Evolutionary conservation across 31 red algal genomes (phyloP).

Genomic region (Bonnemaisonia californica): DNA sequence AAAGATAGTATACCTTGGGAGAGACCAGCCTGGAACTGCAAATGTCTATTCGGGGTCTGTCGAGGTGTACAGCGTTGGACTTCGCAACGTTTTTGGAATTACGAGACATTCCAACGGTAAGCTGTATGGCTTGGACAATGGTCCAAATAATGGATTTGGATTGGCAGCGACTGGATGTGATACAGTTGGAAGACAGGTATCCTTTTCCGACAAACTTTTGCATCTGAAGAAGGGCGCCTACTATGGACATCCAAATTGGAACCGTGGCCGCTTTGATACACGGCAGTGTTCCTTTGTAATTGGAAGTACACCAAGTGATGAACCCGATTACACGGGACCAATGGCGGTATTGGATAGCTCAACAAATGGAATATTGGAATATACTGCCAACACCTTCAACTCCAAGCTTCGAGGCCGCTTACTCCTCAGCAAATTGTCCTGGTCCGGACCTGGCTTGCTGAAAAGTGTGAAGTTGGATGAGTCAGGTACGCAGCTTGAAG

Average conservation of each 20-base stretch:
- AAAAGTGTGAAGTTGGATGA: conserved; percentile 26
- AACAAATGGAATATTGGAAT: conserved; percentile 75
- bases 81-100: conserved; percentile 60
- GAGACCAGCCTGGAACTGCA: conserved; percentile 42
- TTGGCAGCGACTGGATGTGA: conserved; percentile 30
- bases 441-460: conserved; percentile 24
- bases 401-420: conserved; percentile 47
- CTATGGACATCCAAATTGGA: conserved; percentile 73
- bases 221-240: conserved; percentile 46
- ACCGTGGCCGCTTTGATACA: conserved; percentile 54
- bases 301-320: conserved; percentile 2
- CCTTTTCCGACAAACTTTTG: conserved; percentile 48
- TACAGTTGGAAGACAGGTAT: conserved; percentile 33
- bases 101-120: conserved; percentile 47
- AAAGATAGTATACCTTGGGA: conserved; percentile 43
- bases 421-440: conserved; percentile 58
- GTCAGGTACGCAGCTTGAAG: conserved; percentile 7
- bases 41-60: conserved; percentile 36
- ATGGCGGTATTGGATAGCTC: conserved; percentile 48
- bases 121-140: conserved; percentile 66
- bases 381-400: conserved; percentile 63
- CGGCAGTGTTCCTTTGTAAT: conserved; percentile 57
- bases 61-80: conserved; percentile 35
- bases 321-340: conserved; percentile 37
- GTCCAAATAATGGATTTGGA: conserved; percentile 71